Base-by-base conservation (phyloP, 805 yeast genomes). In the Blastobotrys chiropterorum region DNA sequence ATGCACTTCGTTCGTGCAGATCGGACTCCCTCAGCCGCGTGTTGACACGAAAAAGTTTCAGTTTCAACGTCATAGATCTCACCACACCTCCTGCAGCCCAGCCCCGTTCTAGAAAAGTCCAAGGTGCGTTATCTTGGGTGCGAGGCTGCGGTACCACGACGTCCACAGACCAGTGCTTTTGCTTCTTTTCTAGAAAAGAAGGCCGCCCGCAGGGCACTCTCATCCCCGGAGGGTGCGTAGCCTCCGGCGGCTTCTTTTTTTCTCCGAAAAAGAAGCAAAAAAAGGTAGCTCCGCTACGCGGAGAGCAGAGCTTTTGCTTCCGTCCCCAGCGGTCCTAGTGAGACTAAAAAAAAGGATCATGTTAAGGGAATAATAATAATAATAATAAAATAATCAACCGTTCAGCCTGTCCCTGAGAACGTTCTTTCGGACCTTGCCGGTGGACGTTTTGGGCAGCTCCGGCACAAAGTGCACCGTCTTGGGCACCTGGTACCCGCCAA, bases 401-500 rank as follows among this genome's bases (percentile, higher is more conserved):
- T 14, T 21, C 20, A 34, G 38, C 43, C 38, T 11, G 19, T 66
- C 66, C 21, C 71, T 54, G n/a, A 67, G 55, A 14, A 67, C 68
- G 31, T 61, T 61, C 55, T 67, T 67, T 42, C 62, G 59, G 7
- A 67, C 61, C 57, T 67, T 67, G 11, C 71, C 71, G 2, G 71
- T 67, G n/a, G 70, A 63, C 4, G 71, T 67, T 56, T 68, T 65
- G 14, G 71, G 71, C 26, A 67, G 53, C 45, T 53, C 60, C 2
- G 58, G 56, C 7, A 67, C 64, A 20, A 67, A 54, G 14, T 46
- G 17, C 14, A 59, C 43, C 45, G 56, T 58, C 52, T 59, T 57
- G 7, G 71, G 71, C 5, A 67, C 64, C 53, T 67, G 70, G 53
- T 55, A 67, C 2, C 67, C 67, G 11, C 70, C 71, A 42, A 67